Base-by-base conservation (phyloP, 371 early-diverging fungal genomes). In the Mortierella sp. region DNA sequence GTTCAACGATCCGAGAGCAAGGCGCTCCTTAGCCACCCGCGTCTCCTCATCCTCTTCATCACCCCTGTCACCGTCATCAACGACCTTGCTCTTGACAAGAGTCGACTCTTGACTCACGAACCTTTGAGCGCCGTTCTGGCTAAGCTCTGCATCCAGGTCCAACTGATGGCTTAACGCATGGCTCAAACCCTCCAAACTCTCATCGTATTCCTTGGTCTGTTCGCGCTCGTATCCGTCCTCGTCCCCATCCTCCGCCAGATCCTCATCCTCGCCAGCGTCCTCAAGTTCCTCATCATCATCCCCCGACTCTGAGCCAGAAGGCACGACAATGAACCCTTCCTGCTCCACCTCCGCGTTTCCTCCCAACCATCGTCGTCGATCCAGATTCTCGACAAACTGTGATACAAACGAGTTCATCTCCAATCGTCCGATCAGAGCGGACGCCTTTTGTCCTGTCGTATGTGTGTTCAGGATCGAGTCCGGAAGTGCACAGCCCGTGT, bases 361-460 rank as follows among this genome's bases (percentile, higher is more conserved):
- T 5, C 73, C 73, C 8, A 73, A 51, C 73, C 73, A 73, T 17
- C 73, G 63, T 12, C 68, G 62, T 9, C 68, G 56, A 43, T 73
- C 75, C 49, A 73, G 41, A 19, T 73, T 73, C 23, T 64, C 75
- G 27, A 73, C 75, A 56, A 48, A 73, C 54, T 73, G 75, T 0
- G 75, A 73, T 6, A 73, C 75, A 43, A 73, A 62, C 42, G 68
- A 63, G n/a, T 73, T 73, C 68, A 68, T 59, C 56, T 73, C 75
- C 32, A 73, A 50, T 27, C 75, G 63, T 12, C 75, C 68, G 41
- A 73, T 73, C 55, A 58, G 31, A 4, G 66, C 30, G 4, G 51
- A 48, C 34, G 52, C 55, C 31, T 73, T 67, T 46, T 68, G 75
- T 34, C 60, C 63, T 8, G 57, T 50, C 6, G 64, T 52, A 26